Conservation (phyloP, 179 eudicot species). For the Corrigiola litoralis region DNA sequence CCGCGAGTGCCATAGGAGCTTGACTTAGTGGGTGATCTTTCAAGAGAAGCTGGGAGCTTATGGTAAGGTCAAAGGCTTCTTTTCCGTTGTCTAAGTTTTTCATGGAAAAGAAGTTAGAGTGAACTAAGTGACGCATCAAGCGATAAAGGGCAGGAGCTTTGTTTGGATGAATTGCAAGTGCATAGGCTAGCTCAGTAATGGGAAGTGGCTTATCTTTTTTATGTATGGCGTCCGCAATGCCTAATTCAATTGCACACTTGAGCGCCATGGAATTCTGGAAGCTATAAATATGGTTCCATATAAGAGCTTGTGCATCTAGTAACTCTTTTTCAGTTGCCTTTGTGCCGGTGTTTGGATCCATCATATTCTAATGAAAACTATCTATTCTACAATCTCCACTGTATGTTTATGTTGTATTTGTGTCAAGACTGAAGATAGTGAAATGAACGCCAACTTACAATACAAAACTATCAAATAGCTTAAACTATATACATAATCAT, state of each 20-base stretch:
- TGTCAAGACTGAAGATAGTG: too few relatives aligned
- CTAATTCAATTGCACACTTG: conserved; percentile 27
- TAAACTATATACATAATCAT: too few relatives aligned
- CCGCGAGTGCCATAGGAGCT: conserved; percentile 12
- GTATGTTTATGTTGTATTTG: too few relatives aligned
- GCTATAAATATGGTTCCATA: conserved; percentile 2
- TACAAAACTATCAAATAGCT: too few relatives aligned
- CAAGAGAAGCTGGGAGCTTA: conserved; percentile 21
- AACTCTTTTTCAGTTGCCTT: background rate
- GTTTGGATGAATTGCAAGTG: conserved; percentile 19
- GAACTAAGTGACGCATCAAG: conserved; percentile 29
- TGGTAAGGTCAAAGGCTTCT: conserved; percentile 19
- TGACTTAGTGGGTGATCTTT: conserved; percentile 22
- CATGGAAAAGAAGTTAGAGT: conserved; percentile 25
- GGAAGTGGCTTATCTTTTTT: conserved; percentile 26
- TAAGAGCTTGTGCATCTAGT: conserved; percentile 9
- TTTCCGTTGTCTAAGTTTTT: background rate
- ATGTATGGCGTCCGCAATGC: conserved; percentile 28
- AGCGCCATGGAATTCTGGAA: conserved; percentile 15
- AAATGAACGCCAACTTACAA: too few relatives aligned
- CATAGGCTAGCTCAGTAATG: background rate
- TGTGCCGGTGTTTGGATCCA: background rate
- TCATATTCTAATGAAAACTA: too few relatives aligned
- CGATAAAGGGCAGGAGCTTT: conserved; percentile 18
- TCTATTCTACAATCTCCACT: too few relatives aligned